Evolutionary conservation across 2,329 filamentous ascomycete species (phyloP).

Genomic region (Didymosphaeria variabile): DNA sequence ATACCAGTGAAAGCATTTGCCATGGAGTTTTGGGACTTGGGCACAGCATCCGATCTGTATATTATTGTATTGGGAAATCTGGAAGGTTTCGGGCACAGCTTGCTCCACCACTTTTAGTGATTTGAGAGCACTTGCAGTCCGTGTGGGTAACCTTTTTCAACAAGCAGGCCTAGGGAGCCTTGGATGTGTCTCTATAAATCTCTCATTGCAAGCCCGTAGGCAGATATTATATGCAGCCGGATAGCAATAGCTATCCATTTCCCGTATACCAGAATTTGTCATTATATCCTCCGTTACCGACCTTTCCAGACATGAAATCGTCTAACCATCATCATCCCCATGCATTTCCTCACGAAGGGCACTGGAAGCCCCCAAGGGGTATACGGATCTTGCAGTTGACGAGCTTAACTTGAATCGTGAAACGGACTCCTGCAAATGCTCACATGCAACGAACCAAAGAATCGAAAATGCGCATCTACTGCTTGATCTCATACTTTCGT

Average conservation of each 20-base stretch:
- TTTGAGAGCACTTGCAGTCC: neutral
- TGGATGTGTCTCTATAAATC: neutral
- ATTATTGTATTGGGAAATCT: neutral
- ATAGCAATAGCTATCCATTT: constrained; percentile 5
- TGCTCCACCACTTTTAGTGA: neutral
- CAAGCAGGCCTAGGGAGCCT: neutral
- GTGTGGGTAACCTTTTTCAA: neutral
- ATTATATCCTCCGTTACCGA: constrained; percentile 9
- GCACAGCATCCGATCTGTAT: neutral
- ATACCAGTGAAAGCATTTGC: constrained; percentile 4
- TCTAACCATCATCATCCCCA: constrained; percentile 11
- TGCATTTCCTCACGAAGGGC: constrained; percentile 3
- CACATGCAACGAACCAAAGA: constrained; percentile 41
- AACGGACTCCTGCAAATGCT: constrained; percentile 48
- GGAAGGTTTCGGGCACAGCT: neutral
- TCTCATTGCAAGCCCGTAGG: constrained; percentile 6
- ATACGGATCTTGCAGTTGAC: constrained; percentile 25
- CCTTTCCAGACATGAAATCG: constrained; percentile 4
- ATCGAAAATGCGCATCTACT: constrained; percentile 45
- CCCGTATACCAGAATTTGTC: constrained; percentile 1
- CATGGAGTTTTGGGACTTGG: constrained; percentile 5
- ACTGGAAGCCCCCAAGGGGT: constrained; percentile 18
- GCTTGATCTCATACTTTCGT: constrained; percentile 59
- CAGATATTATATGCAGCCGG: constrained; percentile 12
- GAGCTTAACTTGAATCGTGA: constrained; percentile 40